These are phyloP conservation scores for Suhomyces vadensis DNA, from an alignment of 805 yeast genomes.

Conservation along the genomic window DNA sequence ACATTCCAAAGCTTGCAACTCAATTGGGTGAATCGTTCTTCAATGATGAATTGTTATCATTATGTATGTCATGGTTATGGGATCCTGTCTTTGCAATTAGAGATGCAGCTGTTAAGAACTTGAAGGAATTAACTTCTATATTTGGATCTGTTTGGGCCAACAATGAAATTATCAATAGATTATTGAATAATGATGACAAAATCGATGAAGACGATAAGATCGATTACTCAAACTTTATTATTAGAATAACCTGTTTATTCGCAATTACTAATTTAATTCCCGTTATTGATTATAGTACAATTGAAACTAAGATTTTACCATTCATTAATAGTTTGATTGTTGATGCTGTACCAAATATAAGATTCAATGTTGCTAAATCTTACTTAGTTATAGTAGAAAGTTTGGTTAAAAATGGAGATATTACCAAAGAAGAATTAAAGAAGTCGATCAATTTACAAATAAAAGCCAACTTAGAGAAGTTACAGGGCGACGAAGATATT, in stretches of 20 bases:
- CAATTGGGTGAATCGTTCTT: slow-evolving; percentile 93
- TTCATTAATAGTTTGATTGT: slow-evolving; percentile 68
- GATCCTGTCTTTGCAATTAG: slow-evolving; percentile 95
- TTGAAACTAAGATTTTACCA: slow-evolving; percentile 70
- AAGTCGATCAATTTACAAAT: slow-evolving; percentile 46
- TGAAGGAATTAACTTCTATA: slow-evolving; percentile 75
- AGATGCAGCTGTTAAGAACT: slow-evolving; percentile 89
- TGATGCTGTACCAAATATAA: slow-evolving; percentile 91
- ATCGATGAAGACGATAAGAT: slow-evolving; percentile 33
- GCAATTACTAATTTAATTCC: slow-evolving; percentile 83
- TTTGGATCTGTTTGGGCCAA: slow-evolving; percentile 96
- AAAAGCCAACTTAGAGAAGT: slow-evolving; percentile 62
- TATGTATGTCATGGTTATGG: slow-evolving; percentile 98
- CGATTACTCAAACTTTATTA: slow-evolving; percentile 74
- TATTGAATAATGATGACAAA: slow-evolving; percentile 45
- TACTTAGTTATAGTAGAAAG: slow-evolving; percentile 61
- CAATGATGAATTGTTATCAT: slow-evolving; percentile 84
- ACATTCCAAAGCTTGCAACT: slow-evolving; percentile 90
- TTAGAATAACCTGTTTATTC: slow-evolving; percentile 86
- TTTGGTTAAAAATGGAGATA: slow-evolving; percentile 29
- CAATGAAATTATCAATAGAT: slow-evolving; percentile 73
- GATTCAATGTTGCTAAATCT: slow-evolving; percentile 92
- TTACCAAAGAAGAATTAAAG: slow-evolving; percentile 22
- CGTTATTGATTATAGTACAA: slow-evolving; percentile 58
- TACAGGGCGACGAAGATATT: slow-evolving; percentile 72